Percentiles rank a stretch among this genome's conserved stretches.
phyloP scores from a whole-genome alignment of 805 yeast species.

The Brettanomyces sp. region DNA sequence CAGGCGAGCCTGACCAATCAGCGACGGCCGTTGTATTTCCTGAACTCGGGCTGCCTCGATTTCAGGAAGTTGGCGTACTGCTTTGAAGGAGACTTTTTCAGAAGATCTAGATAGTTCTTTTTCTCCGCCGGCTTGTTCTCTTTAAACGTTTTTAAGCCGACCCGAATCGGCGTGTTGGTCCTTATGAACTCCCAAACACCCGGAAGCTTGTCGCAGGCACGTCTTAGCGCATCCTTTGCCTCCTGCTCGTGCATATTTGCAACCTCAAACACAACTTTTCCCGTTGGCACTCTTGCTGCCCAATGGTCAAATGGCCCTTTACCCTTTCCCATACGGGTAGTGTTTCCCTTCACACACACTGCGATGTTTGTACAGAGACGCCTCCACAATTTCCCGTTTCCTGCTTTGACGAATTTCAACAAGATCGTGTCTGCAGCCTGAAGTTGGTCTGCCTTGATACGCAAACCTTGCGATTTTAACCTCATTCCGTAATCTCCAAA shows the following conservation, averaged over 20 bases:
- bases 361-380: conserved; percentile 80
- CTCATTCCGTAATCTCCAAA: conserved; percentile 84
- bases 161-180: conserved; percentile 52
- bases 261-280: conserved; percentile 84
- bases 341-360: conserved; percentile 94
- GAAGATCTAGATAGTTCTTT: conserved; percentile 44
- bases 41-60: conserved; percentile 44
- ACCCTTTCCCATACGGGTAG: conserved; percentile 99
- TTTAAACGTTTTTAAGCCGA: conserved; percentile 53
- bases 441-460: conserved; percentile 80
- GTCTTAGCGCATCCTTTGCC: conserved; percentile 82
- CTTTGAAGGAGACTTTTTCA: conserved; percentile 55
- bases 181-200: conserved; percentile 83
- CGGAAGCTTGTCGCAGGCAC: conserved; percentile 87
- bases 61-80: conserved; percentile 47
- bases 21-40: conserved; percentile 22
- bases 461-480: conserved; percentile 76
- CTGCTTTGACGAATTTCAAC: conserved; percentile 74
- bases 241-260: conserved; percentile 71
- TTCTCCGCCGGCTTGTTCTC: conserved; percentile 24
- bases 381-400: conserved; percentile 67
- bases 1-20: too few species aligned
- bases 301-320: conserved; percentile 96
- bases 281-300: conserved; percentile 95
- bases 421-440: conserved; percentile 85